Evolutionary conservation across 176 grass and related monocot species (phyloP), one percentile per base, ranked within the genome.

Genomic region (Phragmites australis): DNA sequence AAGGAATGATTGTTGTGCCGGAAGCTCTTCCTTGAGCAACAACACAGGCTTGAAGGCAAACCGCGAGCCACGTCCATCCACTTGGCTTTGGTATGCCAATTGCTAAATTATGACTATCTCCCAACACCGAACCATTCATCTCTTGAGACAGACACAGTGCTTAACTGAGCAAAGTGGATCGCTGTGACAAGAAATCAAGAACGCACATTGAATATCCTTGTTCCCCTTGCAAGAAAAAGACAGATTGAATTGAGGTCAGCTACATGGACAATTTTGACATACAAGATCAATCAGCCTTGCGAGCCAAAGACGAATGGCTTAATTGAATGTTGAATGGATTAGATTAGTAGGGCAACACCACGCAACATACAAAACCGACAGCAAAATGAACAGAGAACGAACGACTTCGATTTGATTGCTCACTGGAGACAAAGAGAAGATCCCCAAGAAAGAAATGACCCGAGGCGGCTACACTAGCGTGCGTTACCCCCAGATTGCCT

Each of bases 21-120:
- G 56, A 83, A 37, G 65, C 46, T 72, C 73, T 18, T 77, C 54
- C 68, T 43, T 39, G 25, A 32, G 51, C 18, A 62, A 19, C 45
- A 41, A 19, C 58, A 48, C 27, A 41, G 56, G 8, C 31, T 55
- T 77, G 58, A 86, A 56, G 57, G 41, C 18, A 0, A n/a, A 37
- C 19, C 69, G 34, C 6, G 2, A 52, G 3, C 8, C 11, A 61
- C 40, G 56, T 6, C 47, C 48, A 48, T 74, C 34, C 39, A 54
- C 72, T 58, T 58, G 17, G 10, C 32, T 57, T 65, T 53, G 25
- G 12, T 27, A 55, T 27, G 37, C 18, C 41, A 65, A 13, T 45
- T 29, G 3, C 26, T 17, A 65, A 18, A 79, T 2, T 25, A 31
- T 23, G 22, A 45, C 1, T 15, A 5, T n/a, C 25, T 66, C 52